Base-by-base conservation (phyloP, 1,139 yeast genomes). In the Hansenula sp. region DNA sequence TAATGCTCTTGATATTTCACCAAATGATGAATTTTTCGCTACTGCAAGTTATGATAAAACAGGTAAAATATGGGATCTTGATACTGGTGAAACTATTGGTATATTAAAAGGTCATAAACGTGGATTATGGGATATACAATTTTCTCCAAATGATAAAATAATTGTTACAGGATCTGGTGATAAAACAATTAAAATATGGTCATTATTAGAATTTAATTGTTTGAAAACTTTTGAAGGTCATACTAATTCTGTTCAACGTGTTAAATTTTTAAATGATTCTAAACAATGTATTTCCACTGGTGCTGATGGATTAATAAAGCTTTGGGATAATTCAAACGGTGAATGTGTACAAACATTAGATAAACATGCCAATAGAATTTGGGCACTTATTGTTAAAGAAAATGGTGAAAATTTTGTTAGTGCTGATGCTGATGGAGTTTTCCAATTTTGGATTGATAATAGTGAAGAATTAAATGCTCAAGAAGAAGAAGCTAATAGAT, bases 11-110 rank as follows among this genome's bases (percentile, higher is more conserved):
- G 96, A 88, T 49, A 71, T 92, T 3, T 75, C 97, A 7, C 96
- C 97, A 12, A 89, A 90, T 56, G 95, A 92, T 62, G 84, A 82
- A 49, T 70, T 73, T 46, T 80, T 92, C 56, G 97, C 96, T 1
- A 84, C 97, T 5, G 97, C 96, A 2, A 86, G 96, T n/a, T 95
- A 86, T 61, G 99, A 92, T 60, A 86, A 90, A 55, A 74, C 90
- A 4, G 94, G 85, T 47, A 92, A 94, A 60, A 67, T 92, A 6
- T 94, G 97, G 97, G 82, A 85, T 55, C 57, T 78, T 28, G 83
- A 79, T 32, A 66, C 77, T 13, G 97, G 98, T 40, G 97, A 92
- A 61, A 77, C 84, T 4, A 67, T 85, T 14, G 97, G 96, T 7
- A 73, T 92, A 6, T 68, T 94, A 47, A 77, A 81, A 46, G 97